A percentile compares a stretch with the other conserved stretches of the same genome.
These are phyloP conservation scores for Suhomyces kilbournensis DNA, from an alignment of 805 yeast species.

Conservation along the genomic window DNA sequence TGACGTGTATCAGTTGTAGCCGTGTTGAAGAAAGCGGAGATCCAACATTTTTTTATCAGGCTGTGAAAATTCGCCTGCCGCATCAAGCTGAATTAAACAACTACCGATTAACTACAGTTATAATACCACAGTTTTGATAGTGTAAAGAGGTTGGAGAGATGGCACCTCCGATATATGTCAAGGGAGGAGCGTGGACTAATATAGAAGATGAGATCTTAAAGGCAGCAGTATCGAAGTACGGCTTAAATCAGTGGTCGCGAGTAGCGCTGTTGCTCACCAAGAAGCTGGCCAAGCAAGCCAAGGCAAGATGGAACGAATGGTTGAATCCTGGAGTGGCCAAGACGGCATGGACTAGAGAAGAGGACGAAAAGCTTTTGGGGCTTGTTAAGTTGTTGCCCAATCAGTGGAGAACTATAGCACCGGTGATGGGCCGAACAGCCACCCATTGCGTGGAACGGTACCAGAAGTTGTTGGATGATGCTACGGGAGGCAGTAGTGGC, in stretches of 20 bases:
- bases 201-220: conserved; percentile 79
- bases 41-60: not conserved
- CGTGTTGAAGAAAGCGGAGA: not conserved
- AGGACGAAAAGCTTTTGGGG: conserved; percentile 68
- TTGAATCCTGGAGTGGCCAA: conserved; percentile 69
- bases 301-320: conserved; percentile 90
- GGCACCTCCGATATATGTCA: conserved; percentile 62
- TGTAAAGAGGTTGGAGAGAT: not conserved
- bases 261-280: conserved; percentile 81
- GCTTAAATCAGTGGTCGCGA: conserved; percentile 91
- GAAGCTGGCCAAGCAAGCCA: conserved; percentile 88
- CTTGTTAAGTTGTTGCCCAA: conserved; percentile 75
- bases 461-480: conserved; percentile 63
- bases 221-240: conserved; percentile 92
- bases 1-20: not conserved
- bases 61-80: not conserved
- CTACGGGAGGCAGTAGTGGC: conserved; percentile 20
- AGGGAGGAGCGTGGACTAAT: conserved; percentile 90
- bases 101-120: too few relatives aligned
- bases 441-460: conserved; percentile 84
- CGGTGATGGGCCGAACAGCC: conserved; percentile 78
- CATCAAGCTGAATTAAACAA: not conserved
- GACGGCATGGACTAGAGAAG: conserved; percentile 67
- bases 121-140: not conserved
- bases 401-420: conserved; percentile 93